Evolutionary conservation across 257 asterid genomes (phyloP), one percentile per base, ranked within the genome.

Genomic region (Capsicum chinense): DNA sequence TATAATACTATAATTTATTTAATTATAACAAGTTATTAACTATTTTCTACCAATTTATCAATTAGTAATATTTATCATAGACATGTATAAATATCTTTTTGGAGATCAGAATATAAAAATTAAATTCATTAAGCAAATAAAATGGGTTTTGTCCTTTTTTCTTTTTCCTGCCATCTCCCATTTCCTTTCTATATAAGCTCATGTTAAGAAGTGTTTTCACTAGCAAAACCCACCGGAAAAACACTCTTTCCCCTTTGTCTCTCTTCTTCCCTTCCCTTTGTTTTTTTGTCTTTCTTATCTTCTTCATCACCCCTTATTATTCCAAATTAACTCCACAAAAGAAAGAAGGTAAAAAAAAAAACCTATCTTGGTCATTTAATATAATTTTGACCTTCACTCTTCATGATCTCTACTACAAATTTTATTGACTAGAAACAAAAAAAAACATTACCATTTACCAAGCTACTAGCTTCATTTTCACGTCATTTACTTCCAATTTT

Each of bases 161-260:
- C 68, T 58, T 47, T 19, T n/a, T 60, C 26, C 83, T 68, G n/a
- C 17, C 42, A 26, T 71, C 66, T 76, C 35, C 33, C 79, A 78
- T 15, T 86, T 87, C 80, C 83, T 90, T 86, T 90, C 91, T 79
- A 83, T 92, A 92, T 92, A 95, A 93, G 91, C 97, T 91, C 93
- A 84, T 90, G 92, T 90, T 93, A 92, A 92, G 88, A 92, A 92
- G 88, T 87, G 86, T 89, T 85, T 85, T 91, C 95, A 91, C 90
- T 85, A 50, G 89, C 78, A 91, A 92, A 26, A 94, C 88, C 89
- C 90, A 80, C 89, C 92, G 86, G 47, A 92, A 88, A 92, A 86
- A 48, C 88, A 17, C 89, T 86, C 89, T 87, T 76, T 52, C 47
- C 82, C 68, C 63, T 76, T 68, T 15, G 78, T 80, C 56, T 80